A percentile compares a stretch with the other conserved stretches of the same genome.
These are phyloP conservation scores for Kodamaea sagamina DNA, from an alignment of 805 yeast genomes.

Conservation along the genomic window DNA sequence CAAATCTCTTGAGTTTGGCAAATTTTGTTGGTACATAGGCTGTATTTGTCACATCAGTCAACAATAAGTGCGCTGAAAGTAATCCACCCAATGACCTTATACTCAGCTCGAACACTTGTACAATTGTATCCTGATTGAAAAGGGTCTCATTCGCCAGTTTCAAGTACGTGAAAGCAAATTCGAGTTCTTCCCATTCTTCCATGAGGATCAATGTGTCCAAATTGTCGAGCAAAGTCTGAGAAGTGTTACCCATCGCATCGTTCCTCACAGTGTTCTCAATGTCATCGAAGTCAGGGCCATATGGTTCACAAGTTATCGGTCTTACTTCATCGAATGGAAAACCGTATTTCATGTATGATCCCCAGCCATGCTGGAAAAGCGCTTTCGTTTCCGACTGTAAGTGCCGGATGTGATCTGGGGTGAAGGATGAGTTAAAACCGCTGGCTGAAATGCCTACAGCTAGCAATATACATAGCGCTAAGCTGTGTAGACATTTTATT, in stretches of 20 bases:
- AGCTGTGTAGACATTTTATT: not conserved
- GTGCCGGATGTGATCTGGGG: conserved; percentile 36
- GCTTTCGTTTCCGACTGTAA: conserved; percentile 49
- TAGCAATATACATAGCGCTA: conserved; percentile 2
- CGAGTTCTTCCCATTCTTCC: conserved; percentile 61
- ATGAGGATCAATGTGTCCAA: conserved; percentile 77
- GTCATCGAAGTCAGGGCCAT: conserved; percentile 61
- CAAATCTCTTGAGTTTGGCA: conserved; percentile 27
- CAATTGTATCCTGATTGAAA: conserved; percentile 66
- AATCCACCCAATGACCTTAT: conserved; percentile 84
- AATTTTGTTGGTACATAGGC: conserved; percentile 28
- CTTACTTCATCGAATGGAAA: conserved; percentile 81
- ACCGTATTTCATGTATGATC: conserved; percentile 64
- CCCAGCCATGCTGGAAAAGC: conserved; percentile 76
- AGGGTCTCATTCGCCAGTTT: conserved; percentile 40
- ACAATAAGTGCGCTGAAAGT: conserved; percentile 67
- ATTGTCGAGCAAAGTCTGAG: conserved; percentile 76
- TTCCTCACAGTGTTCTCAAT: conserved; percentile 59
- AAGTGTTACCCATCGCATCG: conserved; percentile 83
- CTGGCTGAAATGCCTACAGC: not conserved
- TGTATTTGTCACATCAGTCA: conserved; percentile 28
- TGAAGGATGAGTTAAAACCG: conserved; percentile 30
- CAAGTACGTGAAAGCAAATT: conserved; percentile 30
- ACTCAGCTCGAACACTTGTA: conserved; percentile 86
- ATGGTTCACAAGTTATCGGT: conserved; percentile 71